These are phyloP conservation scores for Sisymbrium altissimum DNA, from an alignment of 345 rosid species.

Conservation along the genomic window DNA sequence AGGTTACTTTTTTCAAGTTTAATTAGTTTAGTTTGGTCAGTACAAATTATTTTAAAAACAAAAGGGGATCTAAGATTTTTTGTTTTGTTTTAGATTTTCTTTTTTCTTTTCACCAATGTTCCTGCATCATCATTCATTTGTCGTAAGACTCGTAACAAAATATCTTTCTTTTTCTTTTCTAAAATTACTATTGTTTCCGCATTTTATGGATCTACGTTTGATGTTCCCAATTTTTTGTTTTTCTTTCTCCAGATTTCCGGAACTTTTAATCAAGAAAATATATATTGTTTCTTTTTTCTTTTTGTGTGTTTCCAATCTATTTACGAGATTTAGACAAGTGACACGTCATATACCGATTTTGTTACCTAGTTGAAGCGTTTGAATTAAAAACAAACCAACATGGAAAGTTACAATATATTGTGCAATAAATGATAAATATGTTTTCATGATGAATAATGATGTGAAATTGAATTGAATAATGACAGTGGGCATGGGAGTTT, in stretches of 20 bases:
- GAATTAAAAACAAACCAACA: background rate
- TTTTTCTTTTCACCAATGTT: background rate
- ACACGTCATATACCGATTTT: background rate
- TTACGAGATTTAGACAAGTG: background rate
- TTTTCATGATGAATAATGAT: background rate
- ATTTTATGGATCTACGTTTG: slow-evolving; percentile 31
- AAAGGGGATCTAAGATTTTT: slow-evolving; percentile 25
- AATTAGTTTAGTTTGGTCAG: background rate
- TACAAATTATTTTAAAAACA: background rate
- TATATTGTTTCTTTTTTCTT: background rate
- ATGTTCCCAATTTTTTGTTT: background rate
- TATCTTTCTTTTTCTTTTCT: background rate
- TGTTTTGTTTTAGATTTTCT: background rate
- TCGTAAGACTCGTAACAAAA: slow-evolving; percentile 21
- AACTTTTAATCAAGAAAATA: background rate
- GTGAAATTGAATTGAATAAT: slow-evolving; percentile 18
- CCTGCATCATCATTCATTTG: background rate
- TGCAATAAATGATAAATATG: background rate
- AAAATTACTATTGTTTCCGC: slow-evolving; percentile 18
- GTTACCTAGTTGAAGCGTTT: background rate
- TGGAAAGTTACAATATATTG: background rate
- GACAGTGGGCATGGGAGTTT: slow-evolving; percentile 89
- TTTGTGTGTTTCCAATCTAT: background rate
- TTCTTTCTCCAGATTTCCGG: background rate
- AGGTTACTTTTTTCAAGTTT: background rate